Evolutionary conservation across 148 eudicot species (phyloP), one percentile per base, ranked within the genome.

Genomic region (Rhododendron simsii): DNA sequence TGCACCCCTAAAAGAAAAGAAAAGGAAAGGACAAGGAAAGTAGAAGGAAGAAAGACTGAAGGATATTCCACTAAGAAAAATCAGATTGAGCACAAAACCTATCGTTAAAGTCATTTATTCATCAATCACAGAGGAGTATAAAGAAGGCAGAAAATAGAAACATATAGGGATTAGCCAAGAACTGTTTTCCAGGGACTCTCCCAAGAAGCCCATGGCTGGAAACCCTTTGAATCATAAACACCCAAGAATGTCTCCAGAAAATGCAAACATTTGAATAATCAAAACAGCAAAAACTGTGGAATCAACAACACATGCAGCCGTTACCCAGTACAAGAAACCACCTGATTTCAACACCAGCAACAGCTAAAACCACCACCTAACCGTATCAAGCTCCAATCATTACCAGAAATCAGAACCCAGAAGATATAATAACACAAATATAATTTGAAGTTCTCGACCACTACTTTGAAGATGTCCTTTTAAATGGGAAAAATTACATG

Each of bases 231-330:
- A 84, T 7, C 80, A 84, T 73, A 61, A 7, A 48, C 5, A 30
- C 80, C 85, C 85, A 30, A 50, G n/a, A 33, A 9, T 3, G 21
- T 57, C 47, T 13, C 44, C n/a, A 71, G 26, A 84, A 48, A 33
- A 33, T 8, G 41, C n/a, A 69, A 69, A 67, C 41, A 69, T 44
- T 12, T 26, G 47, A 71, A 28, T 14, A 45, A 41, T 71, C 20
- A 67, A 45, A 67, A 83, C 78, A 69, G 76, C 53, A 63, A 63
- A 83, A 63, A 48, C 85, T 44, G 20, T 37, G 33, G 48, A 65
- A 61, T 44, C 69, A 81, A 20, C 47, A 65, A 28, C 78, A 26
- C 85, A 69, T 83, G 85, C 85, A 83, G 57, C 26, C 33, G 78
- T 83, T 63, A 26, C 78, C 85, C 78, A 67, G 71, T 1, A 83